phyloP scores from a whole-genome alignment of 2,329 filamentous ascomycete species.

The Aspergillus hiratsukae region DNA sequence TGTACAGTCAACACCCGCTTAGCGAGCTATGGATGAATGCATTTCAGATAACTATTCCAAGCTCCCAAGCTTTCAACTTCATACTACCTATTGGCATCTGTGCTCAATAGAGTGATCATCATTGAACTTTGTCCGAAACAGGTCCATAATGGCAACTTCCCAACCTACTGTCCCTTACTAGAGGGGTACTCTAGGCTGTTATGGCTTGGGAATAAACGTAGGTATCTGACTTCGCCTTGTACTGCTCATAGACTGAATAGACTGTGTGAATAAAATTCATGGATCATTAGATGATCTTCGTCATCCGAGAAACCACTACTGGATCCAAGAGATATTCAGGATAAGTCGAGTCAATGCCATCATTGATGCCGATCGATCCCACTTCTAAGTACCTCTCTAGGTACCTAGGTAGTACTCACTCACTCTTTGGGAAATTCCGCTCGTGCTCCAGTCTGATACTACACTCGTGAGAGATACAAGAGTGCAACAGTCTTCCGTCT shows the following conservation, averaged over 20 bases:
- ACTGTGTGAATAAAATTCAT: background rate
- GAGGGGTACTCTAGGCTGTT: too few relatives aligned
- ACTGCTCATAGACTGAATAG: too few relatives aligned
- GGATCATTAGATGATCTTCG: background rate
- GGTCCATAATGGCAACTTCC: background rate
- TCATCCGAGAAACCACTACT: background rate
- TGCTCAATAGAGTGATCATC: background rate
- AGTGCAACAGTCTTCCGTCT: background rate
- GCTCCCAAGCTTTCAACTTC: background rate
- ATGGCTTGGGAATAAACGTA: too few relatives aligned
- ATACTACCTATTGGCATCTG: background rate
- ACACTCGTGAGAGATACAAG: too few relatives aligned
- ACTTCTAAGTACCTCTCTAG: background rate
- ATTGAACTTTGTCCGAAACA: background rate
- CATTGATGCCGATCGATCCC: background rate
- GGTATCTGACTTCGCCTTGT: too few relatives aligned
- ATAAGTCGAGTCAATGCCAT: background rate
- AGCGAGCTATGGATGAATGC: background rate
- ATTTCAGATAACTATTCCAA: background rate
- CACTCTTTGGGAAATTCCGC: background rate
- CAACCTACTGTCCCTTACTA: background rate
- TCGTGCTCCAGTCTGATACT: background rate
- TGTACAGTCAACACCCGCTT: background rate
- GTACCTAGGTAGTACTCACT: background rate
- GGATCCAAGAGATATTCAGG: background rate